Evolutionary conservation across 148 eudicot species (phyloP), one percentile per base, ranked within the genome.

Genomic region (Euryodendron excelsum): DNA sequence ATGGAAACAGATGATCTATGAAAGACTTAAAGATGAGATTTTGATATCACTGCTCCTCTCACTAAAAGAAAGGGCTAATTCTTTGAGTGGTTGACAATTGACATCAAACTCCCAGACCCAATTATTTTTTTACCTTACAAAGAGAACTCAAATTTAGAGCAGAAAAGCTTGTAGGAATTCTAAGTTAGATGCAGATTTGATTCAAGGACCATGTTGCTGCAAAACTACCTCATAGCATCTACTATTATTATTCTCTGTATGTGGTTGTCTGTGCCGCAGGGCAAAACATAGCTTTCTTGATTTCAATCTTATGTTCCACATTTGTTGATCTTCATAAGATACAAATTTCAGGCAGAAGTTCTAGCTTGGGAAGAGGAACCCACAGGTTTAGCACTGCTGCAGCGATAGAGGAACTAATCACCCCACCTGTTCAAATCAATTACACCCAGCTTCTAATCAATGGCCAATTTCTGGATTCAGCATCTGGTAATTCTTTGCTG

Each of bases 381-480:
- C 83, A 84, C 45, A 77, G 85, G 84, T 90, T 81, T 71, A 89
- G 87, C 80, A 91, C 99, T n/a, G 88, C 91, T 63, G 94, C 90
- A 31, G 89, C 82, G 23, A 55, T 83, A 66, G 99, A 93, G 77
- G 85, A 89, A 67, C 91, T 89, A 11, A 86, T 96, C 27, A 79
- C 79, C 77, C 98, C 98, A 45, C 86, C 90, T 78, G 93, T 96
- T 53, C 84, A 88, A 74, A 67, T 96, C 44, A 88, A 90, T 55
- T 83, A 90, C 85, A 93, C 98, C 71, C 80, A 93, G 86, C 94
- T 90, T 72, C 88, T 96, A 37, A 96, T 96, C 82, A 86, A 96
- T 84, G 99, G 99, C 48, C 88, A 93, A n/a, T 93, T 91, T 81
- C 97, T 96, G 7, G 93, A 96, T 82, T 79, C 99, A 58, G 99